phyloP scores from a whole-genome alignment of 108 stramenopile species.

The Pseudonitzschia delicatissima region DNA sequence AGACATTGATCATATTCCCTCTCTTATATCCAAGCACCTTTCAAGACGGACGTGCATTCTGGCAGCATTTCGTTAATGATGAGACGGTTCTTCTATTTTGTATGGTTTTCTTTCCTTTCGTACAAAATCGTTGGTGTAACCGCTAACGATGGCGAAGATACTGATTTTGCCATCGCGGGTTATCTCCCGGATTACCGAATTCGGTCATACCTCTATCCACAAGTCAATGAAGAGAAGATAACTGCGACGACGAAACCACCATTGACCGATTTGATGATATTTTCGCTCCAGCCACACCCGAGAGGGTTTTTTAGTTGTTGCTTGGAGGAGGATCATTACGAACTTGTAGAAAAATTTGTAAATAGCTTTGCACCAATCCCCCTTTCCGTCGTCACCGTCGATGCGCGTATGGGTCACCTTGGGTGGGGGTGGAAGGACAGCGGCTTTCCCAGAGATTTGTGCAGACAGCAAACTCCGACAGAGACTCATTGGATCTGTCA shows the following conservation, averaged over 20 bases:
- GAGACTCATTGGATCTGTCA: conserved; percentile 15
- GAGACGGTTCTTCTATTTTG: not conserved
- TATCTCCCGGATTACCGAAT: conserved; percentile 77
- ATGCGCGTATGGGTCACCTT: conserved; percentile 33
- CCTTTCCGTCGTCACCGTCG: not conserved
- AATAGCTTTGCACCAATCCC: conserved; percentile 15
- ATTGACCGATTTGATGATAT: conserved; percentile 66
- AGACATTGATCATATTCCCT: too few relatives aligned
- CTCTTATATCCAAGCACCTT: too few relatives aligned
- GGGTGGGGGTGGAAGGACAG: conserved; percentile 39
- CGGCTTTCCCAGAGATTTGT: conserved; percentile 18
- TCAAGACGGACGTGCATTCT: too few relatives aligned
- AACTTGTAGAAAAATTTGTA: conserved; percentile 32
- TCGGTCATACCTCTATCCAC: not conserved
- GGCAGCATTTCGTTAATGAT: too few relatives aligned
- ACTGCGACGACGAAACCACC: conserved; percentile 10
- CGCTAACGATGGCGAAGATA: not conserved
- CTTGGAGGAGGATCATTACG: conserved; percentile 48
- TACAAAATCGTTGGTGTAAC: not conserved
- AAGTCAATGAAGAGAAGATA: conserved; percentile 14
- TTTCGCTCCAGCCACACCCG: conserved; percentile 46
- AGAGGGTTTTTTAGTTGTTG: conserved; percentile 39
- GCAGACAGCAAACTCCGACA: not conserved
- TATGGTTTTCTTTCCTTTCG: not conserved
- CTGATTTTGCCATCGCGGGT: conserved; percentile 51